phyloP scores from a whole-genome alignment of 1,284 basidiomycete species.

The Tilletia walkeri region DNA sequence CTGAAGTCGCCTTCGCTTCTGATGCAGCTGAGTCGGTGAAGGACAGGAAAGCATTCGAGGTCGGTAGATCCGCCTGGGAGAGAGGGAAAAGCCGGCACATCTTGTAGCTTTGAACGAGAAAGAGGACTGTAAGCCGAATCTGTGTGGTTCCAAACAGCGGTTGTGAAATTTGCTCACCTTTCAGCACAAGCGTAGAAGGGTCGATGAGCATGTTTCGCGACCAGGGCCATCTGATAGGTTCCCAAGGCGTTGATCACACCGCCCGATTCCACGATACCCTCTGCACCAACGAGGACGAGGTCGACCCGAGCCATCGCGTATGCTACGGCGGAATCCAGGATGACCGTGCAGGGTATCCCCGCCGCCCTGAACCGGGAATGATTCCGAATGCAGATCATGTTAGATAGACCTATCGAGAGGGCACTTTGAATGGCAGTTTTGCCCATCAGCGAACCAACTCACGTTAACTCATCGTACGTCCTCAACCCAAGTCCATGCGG shows the following conservation, averaged over 20 bases:
- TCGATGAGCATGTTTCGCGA: constrained; percentile 89
- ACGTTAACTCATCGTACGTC: constrained; percentile 46
- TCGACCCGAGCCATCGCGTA: constrained; percentile 96
- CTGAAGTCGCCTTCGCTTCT: not conserved
- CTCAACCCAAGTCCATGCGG: constrained; percentile 67
- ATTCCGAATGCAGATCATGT: not conserved
- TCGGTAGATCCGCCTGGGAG: constrained; percentile 90
- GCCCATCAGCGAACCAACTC: not conserved
- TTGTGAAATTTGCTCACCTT: constrained; percentile 29
- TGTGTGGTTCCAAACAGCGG: not conserved
- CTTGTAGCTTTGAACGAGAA: constrained; percentile 69
- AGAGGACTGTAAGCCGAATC: constrained; percentile 21
- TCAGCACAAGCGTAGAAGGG: constrained; percentile 96
- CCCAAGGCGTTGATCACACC: constrained; percentile 68
- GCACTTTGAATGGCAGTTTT: not conserved
- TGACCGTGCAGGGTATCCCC: constrained; percentile 89
- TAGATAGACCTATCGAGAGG: not conserved
- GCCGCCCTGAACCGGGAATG: constrained; percentile 60
- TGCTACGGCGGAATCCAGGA: constrained; percentile 92
- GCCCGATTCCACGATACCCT: constrained; percentile 91
- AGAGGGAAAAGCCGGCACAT: constrained; percentile 94
- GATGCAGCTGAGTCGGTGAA: constrained; percentile 21
- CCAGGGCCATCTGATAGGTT: constrained; percentile 92
- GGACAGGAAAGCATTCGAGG: constrained; percentile 26
- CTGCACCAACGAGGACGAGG: constrained; percentile 90